Evolutionary conservation across 106 monocot genomes (phyloP), one percentile per base, ranked within the genome.

Genomic region (Cymbidium sinense): DNA sequence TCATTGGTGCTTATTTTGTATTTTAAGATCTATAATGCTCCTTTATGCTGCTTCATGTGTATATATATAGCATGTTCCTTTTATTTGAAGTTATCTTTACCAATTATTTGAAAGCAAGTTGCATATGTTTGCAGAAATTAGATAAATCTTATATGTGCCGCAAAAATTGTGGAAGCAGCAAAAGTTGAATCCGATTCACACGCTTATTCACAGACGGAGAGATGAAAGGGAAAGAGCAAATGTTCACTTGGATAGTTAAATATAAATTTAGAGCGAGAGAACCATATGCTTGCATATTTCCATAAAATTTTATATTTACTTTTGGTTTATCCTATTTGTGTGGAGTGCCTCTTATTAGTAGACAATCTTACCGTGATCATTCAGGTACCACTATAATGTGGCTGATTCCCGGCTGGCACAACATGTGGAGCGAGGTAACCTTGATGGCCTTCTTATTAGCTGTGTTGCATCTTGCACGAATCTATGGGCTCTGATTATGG

Each of bases 401-500:
- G 83, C 90, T 39, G 90, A 93, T 86, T 75, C 76, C 75, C 84
- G 93, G 12, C 74, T 93, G 58, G 81, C 80, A 39, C 90, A 93
- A 44, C 90, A 93, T 79, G 86, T 93, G 43, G 84, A 83, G 27
- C 86, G 81, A 83, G 93, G 93, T 43, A 88, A 88, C 81, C 90
- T 84, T 73, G 93, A 93, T 88, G 90, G 90, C 31, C 77, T 90
- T 74, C 81, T 81, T 70, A 90, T 93, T 78, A 93, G 90, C 74
- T 86, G 85, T 76, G 88, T 93, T 51, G 86, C 93, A 52, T 90
- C 90, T 25, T 93, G 86, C 67, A 41, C 86, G 34, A 88, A 93
- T 83, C 77, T 93, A 20, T 93, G 93, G 93, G 93, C 90, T 20
- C 80, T 93, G 39, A 90, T 93, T 33, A 90, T 93, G 93, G 90